Evolutionary conservation across 306 rosid species (phyloP).

Genomic region (Senna tora): DNA sequence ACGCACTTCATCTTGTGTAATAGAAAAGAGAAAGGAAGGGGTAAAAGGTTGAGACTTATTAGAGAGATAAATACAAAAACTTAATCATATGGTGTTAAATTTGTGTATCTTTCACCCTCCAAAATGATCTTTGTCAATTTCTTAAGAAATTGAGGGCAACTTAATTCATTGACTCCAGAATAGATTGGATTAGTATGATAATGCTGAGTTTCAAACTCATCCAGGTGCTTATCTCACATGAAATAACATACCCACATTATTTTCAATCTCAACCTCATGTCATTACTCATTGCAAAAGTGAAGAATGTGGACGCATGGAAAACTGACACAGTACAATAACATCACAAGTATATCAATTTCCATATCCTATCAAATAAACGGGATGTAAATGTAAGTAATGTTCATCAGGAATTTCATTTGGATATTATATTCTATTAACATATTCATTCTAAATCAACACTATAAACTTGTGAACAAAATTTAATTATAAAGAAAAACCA

Average conservation of each 20-base stretch:
- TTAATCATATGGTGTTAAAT: no score
- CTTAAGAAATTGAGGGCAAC: no score
- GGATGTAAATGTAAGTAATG: constrained; percentile 6
- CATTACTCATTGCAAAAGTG: neutral
- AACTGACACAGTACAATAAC: neutral
- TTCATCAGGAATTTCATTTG: constrained; percentile 32
- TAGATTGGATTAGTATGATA: no score
- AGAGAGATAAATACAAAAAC: no score
- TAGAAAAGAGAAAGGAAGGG: no score
- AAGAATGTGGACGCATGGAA: neutral
- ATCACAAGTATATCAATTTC: neutral
- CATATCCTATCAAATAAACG: constrained; percentile 3
- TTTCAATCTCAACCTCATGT: neutral
- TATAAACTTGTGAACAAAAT: constrained; percentile 16
- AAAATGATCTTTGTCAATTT: no score
- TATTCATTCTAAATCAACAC: constrained; percentile 31
- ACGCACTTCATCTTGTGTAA: no score
- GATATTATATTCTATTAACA: constrained; percentile 22
- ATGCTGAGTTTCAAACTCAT: neutral
- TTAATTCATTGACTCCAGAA: no score
- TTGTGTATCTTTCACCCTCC: no score
- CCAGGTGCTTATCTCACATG: neutral
- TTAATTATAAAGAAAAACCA: neutral
- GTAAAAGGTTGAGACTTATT: no score
- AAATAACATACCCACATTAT: neutral